phyloP scores from a whole-genome alignment of 192 early-diverging fungal species.

The Globomyces pollinis-pini region DNA sequence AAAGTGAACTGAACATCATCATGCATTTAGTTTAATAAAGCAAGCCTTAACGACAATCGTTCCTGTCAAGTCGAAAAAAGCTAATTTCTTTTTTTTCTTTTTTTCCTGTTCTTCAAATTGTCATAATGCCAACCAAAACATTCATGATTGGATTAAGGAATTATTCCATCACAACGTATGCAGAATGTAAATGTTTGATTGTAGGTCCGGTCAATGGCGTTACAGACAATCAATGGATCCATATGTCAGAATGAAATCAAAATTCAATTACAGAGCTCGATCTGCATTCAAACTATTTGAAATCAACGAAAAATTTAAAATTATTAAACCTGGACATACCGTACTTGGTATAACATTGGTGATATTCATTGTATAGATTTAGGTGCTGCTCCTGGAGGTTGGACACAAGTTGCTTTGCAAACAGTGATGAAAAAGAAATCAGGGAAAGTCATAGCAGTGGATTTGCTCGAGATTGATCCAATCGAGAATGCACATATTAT shows the following conservation, averaged over 20 bases:
- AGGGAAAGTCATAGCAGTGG: conserved; percentile 59
- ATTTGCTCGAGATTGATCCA: conserved; percentile 60
- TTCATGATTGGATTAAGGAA: too few species aligned
- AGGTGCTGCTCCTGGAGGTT: conserved; percentile 73
- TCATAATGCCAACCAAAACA: too few species aligned
- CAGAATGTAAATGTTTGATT: not conserved
- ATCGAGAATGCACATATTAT: conserved; percentile 57
- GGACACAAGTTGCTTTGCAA: conserved; percentile 70
- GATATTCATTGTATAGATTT: too few species aligned
- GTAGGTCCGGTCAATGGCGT: conserved; percentile 40
- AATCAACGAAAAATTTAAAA: conserved; percentile 19
- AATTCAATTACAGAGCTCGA: conserved; percentile 58
- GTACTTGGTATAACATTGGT: too few species aligned
- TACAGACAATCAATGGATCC: conserved; percentile 57
- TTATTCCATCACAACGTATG: not conserved
- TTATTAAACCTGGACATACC: conserved; percentile 14
- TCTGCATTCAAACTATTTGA: conserved; percentile 66
- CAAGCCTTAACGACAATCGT: too few species aligned
- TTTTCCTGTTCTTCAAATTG: too few species aligned
- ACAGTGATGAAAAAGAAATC: conserved; percentile 18
- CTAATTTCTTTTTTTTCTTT: too few species aligned
- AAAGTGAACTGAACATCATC: too few species aligned
- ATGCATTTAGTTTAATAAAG: too few species aligned
- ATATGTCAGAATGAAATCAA: conserved; percentile 51
- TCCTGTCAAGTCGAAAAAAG: too few species aligned